Base-by-base conservation (phyloP, 1,284 basidiomycete species). In the Entoloma clypeatum region DNA sequence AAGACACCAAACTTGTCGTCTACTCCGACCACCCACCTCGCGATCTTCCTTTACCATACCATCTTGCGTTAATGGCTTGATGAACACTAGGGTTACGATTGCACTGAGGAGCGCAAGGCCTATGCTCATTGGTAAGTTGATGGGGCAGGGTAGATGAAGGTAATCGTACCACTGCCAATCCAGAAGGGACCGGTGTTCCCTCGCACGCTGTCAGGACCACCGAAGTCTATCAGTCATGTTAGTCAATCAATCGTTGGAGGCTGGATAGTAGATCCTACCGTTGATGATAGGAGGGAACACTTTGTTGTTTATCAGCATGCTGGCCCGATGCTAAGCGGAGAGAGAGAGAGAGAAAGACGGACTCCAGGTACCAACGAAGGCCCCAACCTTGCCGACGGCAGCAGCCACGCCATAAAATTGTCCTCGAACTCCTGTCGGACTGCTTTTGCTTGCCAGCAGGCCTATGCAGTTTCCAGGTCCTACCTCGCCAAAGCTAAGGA, bases 341-440 rank as follows among this genome's bases (percentile, higher is more conserved):
- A 37, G 8, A 22, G 25, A 28, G 11, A 25, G 23, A 13, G 5
- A 22, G 24, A 28, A 39, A 37, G 13, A 67, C 75, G 11, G 60
- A 78, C 77, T 72, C 79, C 81, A 90, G 34, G 81, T 86, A 26
- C 90, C 87, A 42, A 83, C 77, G 61, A 93, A 92, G 3, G 91
- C 91, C 19, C 89, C 89, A 31, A 91, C 57, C 64, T 96, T 97
- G n/a, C 93, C 94, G 26, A 91, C 60, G 3, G 92, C 93, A 31
- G 93, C 93, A 3, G 89, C 90, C 32, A 80, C 55, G 21, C 87
- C 89, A 57, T 92, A 95, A 61, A 85, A 86, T 47, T 92, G 86
- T 2, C 90, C 91, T 51, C 92, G 83, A 34, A 91, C 74, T 14
- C 88, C 88, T 0, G 90, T 92, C 1, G 91, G 88, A 41, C 86